Conservation (phyloP, 352 stramenopile species). For the Phytophthora crassamura region DNA sequence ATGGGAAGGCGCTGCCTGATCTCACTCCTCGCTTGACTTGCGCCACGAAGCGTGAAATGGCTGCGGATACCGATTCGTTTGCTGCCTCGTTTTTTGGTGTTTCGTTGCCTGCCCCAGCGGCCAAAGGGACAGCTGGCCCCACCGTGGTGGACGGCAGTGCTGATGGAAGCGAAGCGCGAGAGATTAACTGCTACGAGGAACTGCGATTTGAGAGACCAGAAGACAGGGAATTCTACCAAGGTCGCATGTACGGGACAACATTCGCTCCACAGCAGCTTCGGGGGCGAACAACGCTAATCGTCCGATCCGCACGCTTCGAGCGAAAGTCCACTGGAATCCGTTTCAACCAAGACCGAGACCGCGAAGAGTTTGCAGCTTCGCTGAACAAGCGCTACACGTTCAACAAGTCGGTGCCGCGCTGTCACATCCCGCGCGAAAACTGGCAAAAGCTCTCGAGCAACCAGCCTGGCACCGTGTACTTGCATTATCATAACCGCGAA, state of each 20-base stretch:
- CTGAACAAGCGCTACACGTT: constrained; percentile 56
- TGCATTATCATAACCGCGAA: constrained; percentile 59
- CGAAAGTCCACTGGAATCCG: constrained; percentile 61
- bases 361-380: constrained; percentile 49
- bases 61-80: constrained; percentile 18
- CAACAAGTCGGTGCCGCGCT: constrained; percentile 52
- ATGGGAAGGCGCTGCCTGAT: constrained; percentile 26
- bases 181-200: constrained; percentile 43
- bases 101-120: constrained; percentile 18
- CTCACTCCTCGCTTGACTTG: constrained; percentile 24
- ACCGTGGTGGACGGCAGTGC: not conserved
- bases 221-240: constrained; percentile 52
- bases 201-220: constrained; percentile 43
- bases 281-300: constrained; percentile 41
- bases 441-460: constrained; percentile 52
- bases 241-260: constrained; percentile 56
- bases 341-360: constrained; percentile 60
- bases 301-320: constrained; percentile 46
- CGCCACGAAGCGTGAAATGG: constrained; percentile 27
- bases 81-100: constrained; percentile 32
- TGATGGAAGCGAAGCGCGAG: not conserved
- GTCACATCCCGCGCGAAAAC: constrained; percentile 58
- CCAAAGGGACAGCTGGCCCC: constrained; percentile 6
- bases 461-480: constrained; percentile 34
- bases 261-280: constrained; percentile 54